Base-by-base conservation (phyloP, 148 eudicot species). In the Rhododendron vialii region DNA sequence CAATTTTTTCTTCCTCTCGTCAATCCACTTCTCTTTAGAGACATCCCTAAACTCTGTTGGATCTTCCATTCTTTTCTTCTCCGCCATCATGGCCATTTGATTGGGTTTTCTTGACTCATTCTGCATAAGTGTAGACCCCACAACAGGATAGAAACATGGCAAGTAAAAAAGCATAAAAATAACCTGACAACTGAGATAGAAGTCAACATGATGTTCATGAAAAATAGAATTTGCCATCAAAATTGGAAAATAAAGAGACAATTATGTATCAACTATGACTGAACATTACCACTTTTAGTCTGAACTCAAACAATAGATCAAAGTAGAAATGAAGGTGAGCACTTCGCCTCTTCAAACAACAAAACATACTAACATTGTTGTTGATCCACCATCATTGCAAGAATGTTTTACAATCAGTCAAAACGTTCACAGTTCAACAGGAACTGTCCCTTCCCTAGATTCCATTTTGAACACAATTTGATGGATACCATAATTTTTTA, bases 11-110 rank as follows among this genome's bases (percentile, higher is more conserved):
- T 97, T 97, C 93, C 99, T 94, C 83, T 94, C 96, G 71, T 97
- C 99, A 38, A 94, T 85, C 99, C 99, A 95, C 87, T 97, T 97
- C 85, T 97, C 98, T 89, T 95, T 97, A 59, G 99, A 97, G 74
- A 97, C 90, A 30, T 98, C 99, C 86, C 98, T 94, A 79, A 98
- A 88, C 84, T 96, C 99, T 48, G 89, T 41, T 73, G 98, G 98
- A 87, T 92, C 90, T 87, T 94, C 96, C 88, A 88, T 89, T 87
- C 89, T 92, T 35, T 86, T 86, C 87, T 86, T 86, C 84, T 86
- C 87, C 1, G 77, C 84, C 63, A 86, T 84, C 87, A 81, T 80
- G 33, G 87, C 87, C 45, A 78, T 71, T 86, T 67, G 87, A 67
- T 86, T 86, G 30, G 84, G 80, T 69, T 86, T 85, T 24, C 84